Conservation (phyloP, 2,329 filamentous ascomycete genomes). For the Domatiomyces catenatus region DNA sequence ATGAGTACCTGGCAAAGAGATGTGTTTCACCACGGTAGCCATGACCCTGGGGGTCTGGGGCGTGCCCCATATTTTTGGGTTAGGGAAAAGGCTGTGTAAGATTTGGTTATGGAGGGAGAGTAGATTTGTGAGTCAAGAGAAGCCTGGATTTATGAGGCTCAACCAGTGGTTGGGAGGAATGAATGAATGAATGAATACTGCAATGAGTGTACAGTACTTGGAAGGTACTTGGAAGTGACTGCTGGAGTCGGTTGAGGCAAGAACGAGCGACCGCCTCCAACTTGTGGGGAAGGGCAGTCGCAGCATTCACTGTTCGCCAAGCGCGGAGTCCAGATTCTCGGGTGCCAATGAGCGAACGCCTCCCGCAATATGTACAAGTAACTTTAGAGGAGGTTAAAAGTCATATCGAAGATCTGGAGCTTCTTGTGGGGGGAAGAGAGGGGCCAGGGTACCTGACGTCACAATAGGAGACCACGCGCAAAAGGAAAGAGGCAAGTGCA, state of each 20-base stretch:
- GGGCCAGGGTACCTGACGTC: neutral
- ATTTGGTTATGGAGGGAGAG: no score
- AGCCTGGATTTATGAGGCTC: no score
- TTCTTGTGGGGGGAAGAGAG: neutral
- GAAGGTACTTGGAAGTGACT: neutral
- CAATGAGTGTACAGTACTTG: neutral
- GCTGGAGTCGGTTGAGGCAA: neutral
- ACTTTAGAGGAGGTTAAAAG: neutral
- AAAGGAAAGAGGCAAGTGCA: no score
- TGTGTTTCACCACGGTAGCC: neutral
- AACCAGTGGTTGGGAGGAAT: no score
- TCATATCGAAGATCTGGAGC: neutral
- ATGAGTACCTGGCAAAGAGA: neutral
- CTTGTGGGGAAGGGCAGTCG: no score
- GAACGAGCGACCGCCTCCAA: neutral
- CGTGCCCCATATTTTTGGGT: no score
- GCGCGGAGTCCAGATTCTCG: no score
- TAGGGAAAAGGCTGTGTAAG: no score
- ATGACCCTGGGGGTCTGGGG: neutral
- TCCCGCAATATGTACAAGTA: neutral
- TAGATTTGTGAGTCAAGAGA: no score
- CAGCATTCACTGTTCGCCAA: no score
- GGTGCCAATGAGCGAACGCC: no score
- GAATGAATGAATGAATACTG: no score
- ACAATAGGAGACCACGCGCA: neutral